A percentile compares a stretch with the other conserved stretches of the same genome.
Evolutionary conservation across 176 grass and related monocot species (phyloP).

Genomic region (Phoenix roebelenii): DNA sequence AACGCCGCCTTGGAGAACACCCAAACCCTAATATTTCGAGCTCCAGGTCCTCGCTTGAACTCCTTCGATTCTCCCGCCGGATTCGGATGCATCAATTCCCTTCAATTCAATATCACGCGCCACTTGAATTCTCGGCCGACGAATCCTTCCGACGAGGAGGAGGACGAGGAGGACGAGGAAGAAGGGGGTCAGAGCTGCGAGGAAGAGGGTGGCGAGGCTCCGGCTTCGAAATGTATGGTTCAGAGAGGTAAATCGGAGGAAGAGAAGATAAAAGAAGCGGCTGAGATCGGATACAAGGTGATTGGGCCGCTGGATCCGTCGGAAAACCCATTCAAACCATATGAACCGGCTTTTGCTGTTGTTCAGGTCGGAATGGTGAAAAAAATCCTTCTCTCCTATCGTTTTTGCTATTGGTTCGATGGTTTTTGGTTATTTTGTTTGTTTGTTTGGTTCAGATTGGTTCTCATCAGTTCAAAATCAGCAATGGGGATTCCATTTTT

Average conservation of each 20-base stretch:
- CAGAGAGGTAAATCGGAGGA: slow-evolving; percentile 78
- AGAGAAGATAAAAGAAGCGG: slow-evolving; percentile 66
- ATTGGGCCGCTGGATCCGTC: slow-evolving; percentile 46
- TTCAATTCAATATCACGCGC: slow-evolving; percentile 15
- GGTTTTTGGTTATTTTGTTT: neutral
- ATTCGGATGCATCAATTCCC: slow-evolving; percentile 1
- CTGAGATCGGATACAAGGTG: slow-evolving; percentile 78
- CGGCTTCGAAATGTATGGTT: slow-evolving; percentile 33
- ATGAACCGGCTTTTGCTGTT: slow-evolving; percentile 70
- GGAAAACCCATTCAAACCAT: slow-evolving; percentile 91
- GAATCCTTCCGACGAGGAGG: slow-evolving; percentile 40
- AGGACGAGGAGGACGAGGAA: slow-evolving; percentile 47
- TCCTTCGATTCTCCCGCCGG: neutral
- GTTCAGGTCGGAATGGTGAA: slow-evolving; percentile 47
- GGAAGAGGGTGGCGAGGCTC: slow-evolving; percentile 30
- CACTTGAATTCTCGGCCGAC: slow-evolving; percentile 42
- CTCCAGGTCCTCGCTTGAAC: neutral
- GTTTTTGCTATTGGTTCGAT: neutral
- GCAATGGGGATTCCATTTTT: slow-evolving; percentile 96
- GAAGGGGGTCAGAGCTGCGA: neutral
- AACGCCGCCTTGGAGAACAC: slow-evolving; percentile 1
- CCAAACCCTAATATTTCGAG: slow-evolving; percentile 4
- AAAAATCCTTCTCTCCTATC: neutral
- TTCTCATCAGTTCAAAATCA: slow-evolving; percentile 98
- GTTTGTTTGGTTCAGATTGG: slow-evolving; percentile 42